Evolutionary conservation across 2,329 filamentous ascomycete species (phyloP).

Genomic region (Chaetomiaceae sp.): DNA sequence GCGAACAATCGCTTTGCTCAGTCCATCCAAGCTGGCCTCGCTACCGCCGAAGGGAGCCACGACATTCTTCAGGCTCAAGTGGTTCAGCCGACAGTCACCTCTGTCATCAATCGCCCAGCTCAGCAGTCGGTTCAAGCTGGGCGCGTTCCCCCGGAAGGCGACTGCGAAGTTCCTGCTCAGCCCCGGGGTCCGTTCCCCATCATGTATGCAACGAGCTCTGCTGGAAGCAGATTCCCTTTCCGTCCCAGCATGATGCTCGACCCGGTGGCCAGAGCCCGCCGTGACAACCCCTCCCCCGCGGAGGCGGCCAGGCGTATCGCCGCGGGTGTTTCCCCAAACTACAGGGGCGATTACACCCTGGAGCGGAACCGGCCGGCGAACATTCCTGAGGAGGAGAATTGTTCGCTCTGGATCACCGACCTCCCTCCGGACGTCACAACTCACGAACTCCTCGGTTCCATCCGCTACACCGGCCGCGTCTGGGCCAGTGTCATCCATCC

Average conservation of each 20-base stretch:
- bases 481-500: not conserved
- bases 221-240: not conserved
- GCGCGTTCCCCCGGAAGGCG: too few species aligned
- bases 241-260: not conserved
- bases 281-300: not conserved
- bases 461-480: not conserved
- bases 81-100: too few species aligned
- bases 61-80: too few species aligned
- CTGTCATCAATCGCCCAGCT: too few species aligned
- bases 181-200: too few species aligned
- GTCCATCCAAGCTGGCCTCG: too few species aligned
- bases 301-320: not conserved
- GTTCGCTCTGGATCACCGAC: slow-evolving; percentile 1
- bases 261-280: not conserved
- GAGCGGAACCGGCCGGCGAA: not conserved
- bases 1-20: too few species aligned
- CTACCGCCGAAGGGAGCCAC: too few species aligned
- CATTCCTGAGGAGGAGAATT: slow-evolving; percentile 2
- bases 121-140: too few species aligned
- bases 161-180: too few species aligned
- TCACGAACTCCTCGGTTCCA: not conserved
- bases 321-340: not conserved
- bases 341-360: not conserved
- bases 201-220: too few species aligned
- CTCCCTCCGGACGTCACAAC: not conserved